These are phyloP conservation scores for Leishmania lainsoni DNA, from an alignment of 208 protist genomes.

Conservation along the genomic window DNA sequence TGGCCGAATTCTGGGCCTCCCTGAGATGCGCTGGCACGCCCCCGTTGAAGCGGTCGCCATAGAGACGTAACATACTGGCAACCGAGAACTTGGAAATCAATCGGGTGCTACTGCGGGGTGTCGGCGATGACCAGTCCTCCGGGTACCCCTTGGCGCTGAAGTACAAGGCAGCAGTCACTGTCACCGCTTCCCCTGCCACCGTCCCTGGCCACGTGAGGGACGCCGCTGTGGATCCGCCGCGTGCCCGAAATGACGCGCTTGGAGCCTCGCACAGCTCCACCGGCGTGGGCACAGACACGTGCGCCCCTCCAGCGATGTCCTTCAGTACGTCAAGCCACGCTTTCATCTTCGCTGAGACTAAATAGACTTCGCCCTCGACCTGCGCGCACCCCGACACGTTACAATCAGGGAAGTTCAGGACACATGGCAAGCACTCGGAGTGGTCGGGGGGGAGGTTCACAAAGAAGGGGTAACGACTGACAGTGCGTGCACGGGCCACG, in stretches of 20 bases:
- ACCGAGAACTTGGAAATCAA: conserved; percentile 48
- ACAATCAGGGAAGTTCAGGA: conserved; percentile 48
- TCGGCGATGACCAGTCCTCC: conserved; percentile 41
- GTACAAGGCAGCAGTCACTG: conserved; percentile 42
- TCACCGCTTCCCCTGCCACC: neutral
- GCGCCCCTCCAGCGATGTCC: conserved; percentile 38
- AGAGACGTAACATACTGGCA: conserved; percentile 31
- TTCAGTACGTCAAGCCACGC: conserved; percentile 67
- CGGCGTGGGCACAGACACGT: conserved; percentile 30
- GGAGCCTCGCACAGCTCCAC: conserved; percentile 31
- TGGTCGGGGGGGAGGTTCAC: conserved; percentile 48
- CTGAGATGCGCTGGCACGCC: conserved; percentile 44
- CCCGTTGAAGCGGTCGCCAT: conserved; percentile 49
- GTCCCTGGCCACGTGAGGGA: neutral
- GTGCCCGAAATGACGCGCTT: conserved; percentile 21
- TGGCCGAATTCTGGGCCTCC: neutral
- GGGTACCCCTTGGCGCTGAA: conserved; percentile 52
- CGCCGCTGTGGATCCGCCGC: neutral
- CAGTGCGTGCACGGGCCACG: conserved; percentile 43
- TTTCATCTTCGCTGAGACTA: conserved; percentile 54
- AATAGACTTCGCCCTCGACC: conserved; percentile 69
- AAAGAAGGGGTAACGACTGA: conserved; percentile 62
- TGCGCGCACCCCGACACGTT: conserved; percentile 28
- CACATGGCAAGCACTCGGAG: conserved; percentile 52
- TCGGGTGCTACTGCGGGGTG: conserved; percentile 29